Percentiles rank a stretch among this genome's conserved stretches.
phyloP scores from a whole-genome alignment of 148 eudicot species.

The Chenopodium suecicum region DNA sequence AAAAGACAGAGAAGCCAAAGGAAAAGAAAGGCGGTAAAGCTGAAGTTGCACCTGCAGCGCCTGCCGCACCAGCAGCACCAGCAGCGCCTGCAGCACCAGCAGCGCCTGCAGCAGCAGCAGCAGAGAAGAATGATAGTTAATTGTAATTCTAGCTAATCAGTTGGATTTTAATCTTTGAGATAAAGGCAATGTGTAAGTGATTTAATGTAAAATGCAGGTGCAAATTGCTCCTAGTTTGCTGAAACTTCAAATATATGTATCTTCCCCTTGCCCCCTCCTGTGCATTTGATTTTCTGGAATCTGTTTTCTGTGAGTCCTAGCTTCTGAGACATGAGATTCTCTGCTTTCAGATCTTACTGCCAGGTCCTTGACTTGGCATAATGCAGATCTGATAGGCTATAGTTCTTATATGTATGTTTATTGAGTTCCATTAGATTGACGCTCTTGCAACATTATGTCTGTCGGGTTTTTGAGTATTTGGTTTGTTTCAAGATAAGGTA shows the following conservation, averaged over 20 bases:
- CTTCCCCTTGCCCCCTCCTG: background rate
- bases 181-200: conserved; percentile 26
- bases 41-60: conserved; percentile 1
- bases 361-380: background rate
- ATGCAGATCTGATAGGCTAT: background rate
- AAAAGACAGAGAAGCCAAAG: conserved; percentile 18
- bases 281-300: background rate
- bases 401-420: background rate
- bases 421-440: background rate
- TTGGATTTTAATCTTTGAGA: background rate
- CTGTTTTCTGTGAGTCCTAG: background rate
- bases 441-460: background rate
- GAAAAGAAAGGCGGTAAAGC: background rate
- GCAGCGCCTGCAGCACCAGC: conserved; percentile 6
- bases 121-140: conserved; percentile 15
- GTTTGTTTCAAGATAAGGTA: background rate
- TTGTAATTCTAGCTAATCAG: background rate
- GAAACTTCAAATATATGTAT: background rate
- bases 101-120: conserved; percentile 3
- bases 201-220: background rate
- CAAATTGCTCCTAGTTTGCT: background rate
- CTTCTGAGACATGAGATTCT: background rate
- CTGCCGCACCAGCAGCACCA: conserved; percentile 5
- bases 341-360: conserved; percentile 1
- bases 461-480: background rate